Conservation (phyloP, 2,329 filamentous ascomycete genomes). For the Penicillium occitanis region DNA sequence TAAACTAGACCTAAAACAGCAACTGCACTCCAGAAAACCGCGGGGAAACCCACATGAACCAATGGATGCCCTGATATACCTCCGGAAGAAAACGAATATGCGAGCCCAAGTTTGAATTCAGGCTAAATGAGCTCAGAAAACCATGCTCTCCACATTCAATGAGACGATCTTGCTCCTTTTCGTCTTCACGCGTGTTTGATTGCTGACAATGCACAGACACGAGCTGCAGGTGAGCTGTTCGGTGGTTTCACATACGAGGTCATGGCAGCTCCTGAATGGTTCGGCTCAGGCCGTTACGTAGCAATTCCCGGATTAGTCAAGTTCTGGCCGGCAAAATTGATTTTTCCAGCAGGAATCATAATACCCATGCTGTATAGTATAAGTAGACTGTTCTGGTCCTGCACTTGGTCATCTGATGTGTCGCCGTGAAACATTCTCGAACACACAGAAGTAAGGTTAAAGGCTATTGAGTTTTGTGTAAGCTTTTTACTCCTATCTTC, state of each 20-base stretch:
- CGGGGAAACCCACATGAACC: slow-evolving; percentile 2
- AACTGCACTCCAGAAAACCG: not conserved
- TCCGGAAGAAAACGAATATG: not conserved
- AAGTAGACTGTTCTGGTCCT: not conserved
- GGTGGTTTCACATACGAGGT: not conserved
- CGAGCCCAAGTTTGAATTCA: not conserved
- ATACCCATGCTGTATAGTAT: not conserved
- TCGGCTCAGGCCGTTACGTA: not conserved
- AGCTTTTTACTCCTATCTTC: not conserved
- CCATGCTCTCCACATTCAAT: not conserved
- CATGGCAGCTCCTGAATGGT: not conserved
- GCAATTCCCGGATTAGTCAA: not conserved
- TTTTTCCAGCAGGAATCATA: not conserved
- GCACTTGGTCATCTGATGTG: not conserved
- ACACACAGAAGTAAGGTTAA: not conserved
- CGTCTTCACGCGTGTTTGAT: not conserved
- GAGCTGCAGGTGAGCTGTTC: slow-evolving; percentile 4
- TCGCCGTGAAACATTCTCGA: not conserved
- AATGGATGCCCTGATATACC: not conserved
- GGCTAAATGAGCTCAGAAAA: slow-evolving; percentile 1
- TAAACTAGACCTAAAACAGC: not conserved
- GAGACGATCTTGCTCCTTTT: slow-evolving; percentile 1
- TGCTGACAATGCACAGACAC: not conserved
- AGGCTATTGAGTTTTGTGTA: not conserved
- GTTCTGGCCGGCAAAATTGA: slow-evolving; percentile 3